Base-by-base conservation (phyloP, 1,284 basidiomycete genomes). In the Meripilus lineatus region DNA sequence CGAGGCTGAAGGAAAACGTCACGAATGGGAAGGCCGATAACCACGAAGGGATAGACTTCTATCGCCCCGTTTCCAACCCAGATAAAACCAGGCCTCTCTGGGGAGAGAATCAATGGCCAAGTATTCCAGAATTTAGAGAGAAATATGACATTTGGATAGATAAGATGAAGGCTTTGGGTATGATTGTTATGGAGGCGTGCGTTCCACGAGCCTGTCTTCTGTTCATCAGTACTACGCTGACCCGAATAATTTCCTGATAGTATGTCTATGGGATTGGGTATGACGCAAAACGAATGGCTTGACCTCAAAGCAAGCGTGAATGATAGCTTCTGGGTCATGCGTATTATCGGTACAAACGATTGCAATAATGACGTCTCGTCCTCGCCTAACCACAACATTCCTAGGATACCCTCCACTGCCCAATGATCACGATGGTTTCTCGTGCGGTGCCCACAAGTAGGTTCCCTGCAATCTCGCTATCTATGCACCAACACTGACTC, bases 311-410 rank as follows among this genome's bases (percentile, higher is more conserved):
- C 62, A 18, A 74, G 84, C 57, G 81, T 92, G 0, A 78, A 89
- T 50, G 78, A 92, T 53, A 83, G 80, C 50, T 94, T 93, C 58
- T 93, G 91, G 91, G 78, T 83, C 5, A 84, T 92, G 85, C 75
- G 91, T 3, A 68, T 84, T 2, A 87, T 92, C 47, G 89, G 86
- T 84, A 44, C 32, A 68, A 55, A 18, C n/a, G n/a, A 15, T 22
- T 38, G 5, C 10, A 14, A 6, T 24, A n/a, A 17, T 38, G 18
- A 22, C 17, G 5, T 34, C 40, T n/a, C 15, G 11, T 5, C 20
- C 20, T 34, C 11, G 11, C 17, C 18, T 23, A 17, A 5, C 10
- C 6, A 37, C 26, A 6, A 15, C 10, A 13, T 15, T 23, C 28
- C 35, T 50, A 86, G 87, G 89, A 13, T 93, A 93, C 57, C 91